Percentiles rank a stretch among this genome's conserved stretches.
Conservation (phyloP, 2,329 filamentous ascomycete species). For the Penicillium sp. region DNA sequence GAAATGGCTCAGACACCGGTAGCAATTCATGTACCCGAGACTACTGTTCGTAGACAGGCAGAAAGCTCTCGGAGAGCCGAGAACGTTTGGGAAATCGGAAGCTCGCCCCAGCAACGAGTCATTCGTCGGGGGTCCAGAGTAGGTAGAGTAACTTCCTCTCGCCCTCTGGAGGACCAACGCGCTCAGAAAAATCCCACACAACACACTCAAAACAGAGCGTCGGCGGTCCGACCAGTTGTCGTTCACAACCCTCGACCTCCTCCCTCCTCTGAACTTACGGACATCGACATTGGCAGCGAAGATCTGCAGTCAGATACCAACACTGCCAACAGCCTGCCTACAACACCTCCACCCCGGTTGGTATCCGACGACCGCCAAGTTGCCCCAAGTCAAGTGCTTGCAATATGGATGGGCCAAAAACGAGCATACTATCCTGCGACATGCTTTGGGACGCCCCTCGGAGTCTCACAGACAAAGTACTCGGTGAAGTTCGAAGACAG, state of each 20-base stretch:
- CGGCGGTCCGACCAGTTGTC: slow-evolving; percentile 5
- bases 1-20: slow-evolving; percentile 16
- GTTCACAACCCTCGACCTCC: slow-evolving; percentile 6
- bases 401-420: slow-evolving; percentile 56
- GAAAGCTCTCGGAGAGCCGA: slow-evolving; percentile 25
- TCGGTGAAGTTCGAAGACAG: slow-evolving; percentile 48
- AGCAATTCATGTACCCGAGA: slow-evolving; percentile 13
- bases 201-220: slow-evolving; percentile 6
- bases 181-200: slow-evolving; percentile 1
- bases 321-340: slow-evolving; percentile 13
- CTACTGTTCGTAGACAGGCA: slow-evolving; percentile 21
- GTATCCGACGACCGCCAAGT: slow-evolving; percentile 27
- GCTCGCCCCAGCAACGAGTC: slow-evolving; percentile 29
- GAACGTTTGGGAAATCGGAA: slow-evolving; percentile 39
- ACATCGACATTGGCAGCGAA: slow-evolving; percentile 12
- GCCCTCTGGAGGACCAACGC: slow-evolving; percentile 5
- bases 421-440: slow-evolving; percentile 60
- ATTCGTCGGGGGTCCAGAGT: slow-evolving; percentile 20
- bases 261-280: slow-evolving; percentile 17
- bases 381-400: slow-evolving; percentile 55
- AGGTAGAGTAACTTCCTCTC: slow-evolving; percentile 10
- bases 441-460: slow-evolving; percentile 50
- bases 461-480: slow-evolving; percentile 42
- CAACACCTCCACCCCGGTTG: slow-evolving; percentile 8
- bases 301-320: slow-evolving; percentile 13